phyloP scores from a whole-genome alignment of 306 rosid species.

The Astragalus membranaceus region DNA sequence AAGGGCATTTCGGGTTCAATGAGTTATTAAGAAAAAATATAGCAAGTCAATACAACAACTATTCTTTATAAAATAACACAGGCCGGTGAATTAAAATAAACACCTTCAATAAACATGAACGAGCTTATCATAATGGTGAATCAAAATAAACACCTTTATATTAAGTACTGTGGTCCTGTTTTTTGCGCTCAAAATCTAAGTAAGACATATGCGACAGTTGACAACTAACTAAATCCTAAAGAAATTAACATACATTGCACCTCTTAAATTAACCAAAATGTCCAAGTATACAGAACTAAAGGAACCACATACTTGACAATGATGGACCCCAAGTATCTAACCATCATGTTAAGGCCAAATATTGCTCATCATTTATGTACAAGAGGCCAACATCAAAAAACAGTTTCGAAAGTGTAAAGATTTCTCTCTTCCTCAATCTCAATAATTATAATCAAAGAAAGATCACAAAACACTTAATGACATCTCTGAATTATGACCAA shows the following conservation, averaged over 20 bases:
- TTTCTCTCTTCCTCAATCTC: constrained; percentile 51
- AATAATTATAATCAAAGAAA: constrained; percentile 47
- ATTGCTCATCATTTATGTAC: constrained; percentile 75
- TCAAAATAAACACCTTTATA: neutral
- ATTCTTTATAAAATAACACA: neutral
- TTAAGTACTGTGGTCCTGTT: neutral
- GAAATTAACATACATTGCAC: constrained; percentile 26
- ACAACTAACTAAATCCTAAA: neutral
- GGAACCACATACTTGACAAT: constrained; percentile 46
- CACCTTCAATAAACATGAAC: neutral
- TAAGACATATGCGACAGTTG: neutral
- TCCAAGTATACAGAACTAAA: constrained; percentile 39
- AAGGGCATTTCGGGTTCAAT: neutral
- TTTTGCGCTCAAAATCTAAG: neutral
- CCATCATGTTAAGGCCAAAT: constrained; percentile 43
- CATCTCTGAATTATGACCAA: constrained; percentile 31
- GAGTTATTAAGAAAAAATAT: neutral
- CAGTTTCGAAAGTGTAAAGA: constrained; percentile 38
- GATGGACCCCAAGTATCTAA: constrained; percentile 38
- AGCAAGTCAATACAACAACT: neutral
- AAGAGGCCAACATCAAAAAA: constrained; percentile 56
- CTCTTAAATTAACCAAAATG: constrained; percentile 40
- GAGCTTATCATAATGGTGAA: neutral
- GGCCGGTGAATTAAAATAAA: neutral
- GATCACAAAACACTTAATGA: constrained; percentile 35